These are phyloP conservation scores for Aspergillus ostianus DNA, from an alignment of 495 filamentous ascomycete species.

Conservation along the genomic window DNA sequence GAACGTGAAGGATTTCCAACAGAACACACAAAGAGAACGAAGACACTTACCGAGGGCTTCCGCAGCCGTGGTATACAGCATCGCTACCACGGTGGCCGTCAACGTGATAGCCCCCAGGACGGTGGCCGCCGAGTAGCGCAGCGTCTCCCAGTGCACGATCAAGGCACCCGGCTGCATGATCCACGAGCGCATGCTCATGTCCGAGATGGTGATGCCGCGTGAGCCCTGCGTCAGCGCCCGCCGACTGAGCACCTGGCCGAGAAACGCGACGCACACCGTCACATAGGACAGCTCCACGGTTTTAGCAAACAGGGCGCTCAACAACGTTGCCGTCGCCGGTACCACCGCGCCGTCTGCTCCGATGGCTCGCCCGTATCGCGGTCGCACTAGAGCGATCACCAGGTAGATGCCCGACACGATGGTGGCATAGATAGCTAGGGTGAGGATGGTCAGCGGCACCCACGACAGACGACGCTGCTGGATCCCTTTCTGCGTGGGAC, in stretches of 20 bases:
- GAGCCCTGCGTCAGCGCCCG: conserved; percentile 56
- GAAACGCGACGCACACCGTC: conserved; percentile 69
- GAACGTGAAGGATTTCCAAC: not conserved
- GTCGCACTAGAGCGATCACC: conserved; percentile 53
- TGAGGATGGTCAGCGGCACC: conserved; percentile 55
- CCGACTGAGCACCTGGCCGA: conserved; percentile 69
- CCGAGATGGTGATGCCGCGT: conserved; percentile 64
- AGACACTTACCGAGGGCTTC: conserved; percentile 54
- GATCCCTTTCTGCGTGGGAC: conserved; percentile 24
- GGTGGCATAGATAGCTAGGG: conserved; percentile 66
- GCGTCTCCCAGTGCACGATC: conserved; percentile 61
- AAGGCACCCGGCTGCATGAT: conserved; percentile 64
- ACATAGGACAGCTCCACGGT: conserved; percentile 75
- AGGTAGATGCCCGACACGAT: conserved; percentile 64
- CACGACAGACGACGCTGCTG: conserved; percentile 48
- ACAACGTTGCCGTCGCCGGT: conserved; percentile 56
- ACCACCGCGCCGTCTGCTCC: conserved; percentile 45
- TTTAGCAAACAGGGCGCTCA: conserved; percentile 67
- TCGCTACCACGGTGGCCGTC: conserved; percentile 57
- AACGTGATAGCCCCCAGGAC: conserved; percentile 58
- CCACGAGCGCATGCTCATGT: conserved; percentile 65
- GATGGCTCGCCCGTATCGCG: conserved; percentile 57
- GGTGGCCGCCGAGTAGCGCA: conserved; percentile 59
- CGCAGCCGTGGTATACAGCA: conserved; percentile 72
- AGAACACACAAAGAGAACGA: not conserved